A percentile compares a stretch with the other conserved stretches of the same genome.
These are phyloP conservation scores for Quercus tomentella DNA, from an alignment of 331 rosid species.

Conservation along the genomic window DNA sequence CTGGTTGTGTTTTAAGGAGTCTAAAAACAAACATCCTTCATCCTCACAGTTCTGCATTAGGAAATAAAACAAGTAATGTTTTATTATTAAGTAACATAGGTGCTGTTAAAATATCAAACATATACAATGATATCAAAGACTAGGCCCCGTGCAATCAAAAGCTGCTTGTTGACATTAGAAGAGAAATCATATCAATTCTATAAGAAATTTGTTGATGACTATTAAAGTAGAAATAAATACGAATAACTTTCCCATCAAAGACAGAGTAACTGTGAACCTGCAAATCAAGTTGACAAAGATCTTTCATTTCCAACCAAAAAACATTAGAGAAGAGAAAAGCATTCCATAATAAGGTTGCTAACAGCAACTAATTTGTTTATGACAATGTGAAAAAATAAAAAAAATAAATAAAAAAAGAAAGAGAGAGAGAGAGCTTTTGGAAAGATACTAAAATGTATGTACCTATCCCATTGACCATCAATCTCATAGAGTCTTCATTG, in stretches of 20 bases:
- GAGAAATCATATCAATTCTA: no score
- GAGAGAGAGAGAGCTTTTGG: background rate
- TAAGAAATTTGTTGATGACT: background rate
- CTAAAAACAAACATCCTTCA: constrained; percentile 54
- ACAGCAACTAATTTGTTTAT: no score
- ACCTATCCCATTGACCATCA: constrained; percentile 93
- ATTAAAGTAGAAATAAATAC: background rate
- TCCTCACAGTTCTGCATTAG: constrained; percentile 45
- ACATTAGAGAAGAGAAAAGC: no score
- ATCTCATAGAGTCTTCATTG: constrained; percentile 55
- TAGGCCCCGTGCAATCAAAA: background rate
- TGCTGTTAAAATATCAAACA: background rate
- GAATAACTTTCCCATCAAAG: no score
- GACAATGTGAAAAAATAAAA: no score
- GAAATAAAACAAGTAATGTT: constrained; percentile 3
- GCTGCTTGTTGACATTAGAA: background rate
- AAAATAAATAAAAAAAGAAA: no score
- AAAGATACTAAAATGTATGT: background rate
- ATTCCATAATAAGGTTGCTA: no score
- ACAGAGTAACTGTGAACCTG: no score
- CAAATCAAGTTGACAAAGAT: no score
- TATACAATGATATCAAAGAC: background rate
- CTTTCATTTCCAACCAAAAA: no score
- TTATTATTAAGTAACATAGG: background rate
- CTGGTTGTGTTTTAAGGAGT: no score